phyloP scores from a whole-genome alignment of 306 rosid genomes.

The Cucumis cinereus region DNA sequence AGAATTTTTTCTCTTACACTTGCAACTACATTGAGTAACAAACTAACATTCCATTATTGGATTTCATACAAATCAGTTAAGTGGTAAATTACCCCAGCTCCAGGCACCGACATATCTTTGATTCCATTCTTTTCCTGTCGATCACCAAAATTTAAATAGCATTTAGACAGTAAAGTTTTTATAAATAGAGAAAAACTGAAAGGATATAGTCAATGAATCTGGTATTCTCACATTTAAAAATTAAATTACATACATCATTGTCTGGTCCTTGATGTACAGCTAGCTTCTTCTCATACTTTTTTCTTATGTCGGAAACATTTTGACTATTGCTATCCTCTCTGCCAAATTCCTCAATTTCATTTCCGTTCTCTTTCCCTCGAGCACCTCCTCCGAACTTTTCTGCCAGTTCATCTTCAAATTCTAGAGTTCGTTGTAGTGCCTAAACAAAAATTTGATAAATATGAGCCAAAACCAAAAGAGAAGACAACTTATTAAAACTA shows the following conservation, averaged over 20 bases:
- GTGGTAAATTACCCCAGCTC: conserved; percentile 72
- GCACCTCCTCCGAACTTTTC: conserved; percentile 95
- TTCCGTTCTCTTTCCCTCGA: conserved; percentile 61
- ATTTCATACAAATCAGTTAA: neutral
- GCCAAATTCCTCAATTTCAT: conserved; percentile 83
- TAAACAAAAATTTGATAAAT: conserved; percentile 22
- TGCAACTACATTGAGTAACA: neutral
- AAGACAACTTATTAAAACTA: conserved; percentile 13
- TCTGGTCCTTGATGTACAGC: conserved; percentile 71
- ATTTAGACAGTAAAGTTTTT: neutral
- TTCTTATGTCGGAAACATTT: conserved; percentile 79
- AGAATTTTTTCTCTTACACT: neutral
- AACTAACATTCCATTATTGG: neutral
- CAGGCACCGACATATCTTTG: conserved; percentile 85
- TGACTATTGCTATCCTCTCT: conserved; percentile 41
- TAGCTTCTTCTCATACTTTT: conserved; percentile 81
- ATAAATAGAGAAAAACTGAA: neutral
- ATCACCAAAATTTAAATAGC: conserved; percentile 17
- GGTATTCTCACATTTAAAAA: neutral
- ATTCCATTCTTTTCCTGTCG: conserved; percentile 56
- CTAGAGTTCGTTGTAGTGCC: conserved; percentile 94
- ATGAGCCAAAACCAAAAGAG: conserved; percentile 11
- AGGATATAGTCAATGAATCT: neutral
- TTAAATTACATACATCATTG: conserved; percentile 41
- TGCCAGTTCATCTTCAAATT: conserved; percentile 97